phyloP scores from a whole-genome alignment of 257 asterid genomes.

The Penstemon newberryi region DNA sequence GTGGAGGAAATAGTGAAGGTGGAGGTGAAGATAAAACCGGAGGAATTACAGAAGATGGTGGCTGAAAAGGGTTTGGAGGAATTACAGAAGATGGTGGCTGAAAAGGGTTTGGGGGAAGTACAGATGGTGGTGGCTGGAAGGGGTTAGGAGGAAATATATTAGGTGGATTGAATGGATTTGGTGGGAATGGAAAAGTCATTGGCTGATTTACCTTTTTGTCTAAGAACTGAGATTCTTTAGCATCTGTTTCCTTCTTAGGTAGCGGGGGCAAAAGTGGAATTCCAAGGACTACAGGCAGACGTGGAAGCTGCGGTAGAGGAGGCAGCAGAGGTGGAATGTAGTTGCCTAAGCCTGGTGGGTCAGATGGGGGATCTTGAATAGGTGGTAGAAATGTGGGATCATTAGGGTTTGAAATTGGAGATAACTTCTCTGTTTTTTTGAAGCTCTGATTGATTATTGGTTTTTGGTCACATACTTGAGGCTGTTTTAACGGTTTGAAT shows the following conservation, averaged over 20 bases:
- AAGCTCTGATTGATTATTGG: conserved; percentile 28
- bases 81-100: conserved; percentile 42
- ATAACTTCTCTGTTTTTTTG: conserved; percentile 19
- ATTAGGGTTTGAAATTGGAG: conserved; percentile 47
- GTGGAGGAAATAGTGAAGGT: conserved; percentile 40
- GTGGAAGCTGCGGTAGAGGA: background rate
- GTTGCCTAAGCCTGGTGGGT: conserved; percentile 6
- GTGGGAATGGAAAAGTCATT: conserved; percentile 34
- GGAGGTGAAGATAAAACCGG: conserved; percentile 51
- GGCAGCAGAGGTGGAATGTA: conserved; percentile 13
- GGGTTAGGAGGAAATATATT: conserved; percentile 45
- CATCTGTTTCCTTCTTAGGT: conserved; percentile 27
- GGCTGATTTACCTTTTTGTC: conserved; percentile 23
- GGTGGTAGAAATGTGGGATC: conserved; percentile 55
- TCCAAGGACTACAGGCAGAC: no score
- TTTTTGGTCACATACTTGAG: conserved; percentile 61
- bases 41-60: conserved; percentile 58
- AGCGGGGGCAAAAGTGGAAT: conserved; percentile 34
- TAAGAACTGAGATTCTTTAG: conserved; percentile 30
- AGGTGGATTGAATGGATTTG: conserved; percentile 45
- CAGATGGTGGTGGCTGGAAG: conserved; percentile 42
- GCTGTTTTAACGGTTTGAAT: conserved; percentile 70
- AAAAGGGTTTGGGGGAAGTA: conserved; percentile 51
- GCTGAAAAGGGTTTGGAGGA: conserved; percentile 45
- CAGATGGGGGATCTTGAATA: conserved; percentile 40